phyloP scores from a whole-genome alignment of 2,329 filamentous ascomycete genomes.

The Trichoderma pleuroti region DNA sequence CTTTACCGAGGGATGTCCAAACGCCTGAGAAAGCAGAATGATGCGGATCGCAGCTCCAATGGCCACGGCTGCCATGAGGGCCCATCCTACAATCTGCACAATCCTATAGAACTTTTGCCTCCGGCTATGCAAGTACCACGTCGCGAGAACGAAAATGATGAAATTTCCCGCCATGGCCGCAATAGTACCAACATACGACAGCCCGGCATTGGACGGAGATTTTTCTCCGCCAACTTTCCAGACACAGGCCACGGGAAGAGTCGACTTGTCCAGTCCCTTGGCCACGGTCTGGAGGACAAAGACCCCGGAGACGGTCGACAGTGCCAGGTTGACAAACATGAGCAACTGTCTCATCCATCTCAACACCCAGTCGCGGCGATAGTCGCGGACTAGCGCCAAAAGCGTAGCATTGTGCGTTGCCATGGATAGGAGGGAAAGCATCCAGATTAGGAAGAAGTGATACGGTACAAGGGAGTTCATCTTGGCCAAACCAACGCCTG shows the following conservation, averaged over 20 bases:
- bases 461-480: conserved; percentile 58
- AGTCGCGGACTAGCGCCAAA: conserved; percentile 62
- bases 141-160: conserved; percentile 56
- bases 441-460: conserved; percentile 70
- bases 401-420: conserved; percentile 63
- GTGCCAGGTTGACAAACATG: conserved; percentile 62
- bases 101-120: conserved; percentile 51
- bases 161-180: conserved; percentile 57
- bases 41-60: conserved; percentile 57
- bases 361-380: conserved; percentile 63
- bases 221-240: conserved; percentile 45
- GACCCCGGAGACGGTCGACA: conserved; percentile 54
- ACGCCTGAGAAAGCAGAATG: conserved; percentile 57
- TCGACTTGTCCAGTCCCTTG: conserved; percentile 47
- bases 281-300: conserved; percentile 55
- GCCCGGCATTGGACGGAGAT: conserved; percentile 35
- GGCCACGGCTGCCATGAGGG: conserved; percentile 55
- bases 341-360: conserved; percentile 62
- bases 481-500: conserved; percentile 55
- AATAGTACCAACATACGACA: conserved; percentile 58
- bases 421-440: conserved; percentile 61
- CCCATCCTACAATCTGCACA: conserved; percentile 51
- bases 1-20: conserved; percentile 49
- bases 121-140: conserved; percentile 62
- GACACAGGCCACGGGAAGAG: conserved; percentile 59